Conservation (phyloP, 495 filamentous ascomycete genomes). For the Penicillium ucsense region DNA sequence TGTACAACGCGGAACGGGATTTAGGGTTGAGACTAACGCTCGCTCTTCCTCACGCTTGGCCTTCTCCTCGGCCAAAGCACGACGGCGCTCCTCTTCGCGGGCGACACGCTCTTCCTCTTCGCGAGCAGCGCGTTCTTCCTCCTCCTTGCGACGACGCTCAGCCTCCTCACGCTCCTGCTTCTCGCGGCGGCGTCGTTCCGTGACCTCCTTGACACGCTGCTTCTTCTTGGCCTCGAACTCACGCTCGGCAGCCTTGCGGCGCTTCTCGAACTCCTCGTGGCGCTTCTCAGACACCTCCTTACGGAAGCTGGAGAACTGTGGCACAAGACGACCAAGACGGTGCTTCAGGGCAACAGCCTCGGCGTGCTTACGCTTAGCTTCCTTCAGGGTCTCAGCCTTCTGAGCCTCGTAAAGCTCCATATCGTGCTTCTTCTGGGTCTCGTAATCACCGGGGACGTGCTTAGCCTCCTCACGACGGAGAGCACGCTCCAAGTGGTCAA, state of each 20-base stretch:
- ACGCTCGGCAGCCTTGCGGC: slow-evolving; percentile 75
- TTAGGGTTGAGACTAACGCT: slow-evolving; percentile 39
- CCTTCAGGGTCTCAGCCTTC: slow-evolving; percentile 66
- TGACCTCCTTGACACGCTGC: slow-evolving; percentile 71
- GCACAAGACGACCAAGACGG: slow-evolving; percentile 72
- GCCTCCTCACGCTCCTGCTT: slow-evolving; percentile 72
- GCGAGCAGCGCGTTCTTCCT: slow-evolving; percentile 66
- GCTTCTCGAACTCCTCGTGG: slow-evolving; percentile 90
- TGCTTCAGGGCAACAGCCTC: slow-evolving; percentile 88
- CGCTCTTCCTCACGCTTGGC: slow-evolving; percentile 75
- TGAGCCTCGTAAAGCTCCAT: slow-evolving; percentile 67
- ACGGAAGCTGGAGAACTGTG: slow-evolving; percentile 71
- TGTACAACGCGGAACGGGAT: not conserved
- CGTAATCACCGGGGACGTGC: slow-evolving; percentile 81
- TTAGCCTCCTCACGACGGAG: slow-evolving; percentile 92
- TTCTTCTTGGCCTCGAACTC: slow-evolving; percentile 86
- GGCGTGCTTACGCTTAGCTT: slow-evolving; percentile 77
- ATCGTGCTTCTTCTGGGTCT: slow-evolving; percentile 71
- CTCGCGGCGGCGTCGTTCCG: slow-evolving; percentile 62
- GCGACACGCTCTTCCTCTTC: slow-evolving; percentile 76
- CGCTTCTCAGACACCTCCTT: slow-evolving; percentile 71
- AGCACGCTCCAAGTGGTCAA: slow-evolving; percentile 95
- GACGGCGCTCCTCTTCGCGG: slow-evolving; percentile 60
- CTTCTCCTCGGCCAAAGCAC: slow-evolving; percentile 60
- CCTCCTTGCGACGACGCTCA: slow-evolving; percentile 64